Percentiles rank a stretch among this genome's conserved stretches.
Conservation (phyloP, 2,329 filamentous ascomycete species). For the Xylariomycetidae sp. region DNA sequence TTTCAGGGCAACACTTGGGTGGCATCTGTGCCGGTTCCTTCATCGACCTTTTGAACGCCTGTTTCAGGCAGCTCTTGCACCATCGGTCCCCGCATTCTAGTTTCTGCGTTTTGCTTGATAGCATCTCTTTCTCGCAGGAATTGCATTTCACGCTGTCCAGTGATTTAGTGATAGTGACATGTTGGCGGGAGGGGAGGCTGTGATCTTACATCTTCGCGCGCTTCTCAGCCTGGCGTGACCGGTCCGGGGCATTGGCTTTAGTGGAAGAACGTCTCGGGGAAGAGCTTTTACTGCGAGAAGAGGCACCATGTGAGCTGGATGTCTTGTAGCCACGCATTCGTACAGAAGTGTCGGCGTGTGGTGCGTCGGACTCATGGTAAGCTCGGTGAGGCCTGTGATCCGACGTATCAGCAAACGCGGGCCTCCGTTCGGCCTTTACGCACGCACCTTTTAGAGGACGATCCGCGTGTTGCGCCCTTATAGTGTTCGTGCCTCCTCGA, state of each 20-base stretch:
- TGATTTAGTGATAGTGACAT: no score
- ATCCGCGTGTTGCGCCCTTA: no score
- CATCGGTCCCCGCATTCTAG: conserved; percentile 75
- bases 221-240: conserved; percentile 18
- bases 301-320: conserved; percentile 27
- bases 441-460: conserved; percentile 26
- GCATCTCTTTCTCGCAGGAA: conserved; percentile 64
- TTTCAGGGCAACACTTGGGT: conserved; percentile 69
- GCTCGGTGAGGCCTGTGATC: conserved; percentile 18
- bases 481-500: no score
- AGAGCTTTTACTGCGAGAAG: conserved; percentile 31
- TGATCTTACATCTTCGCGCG: conserved; percentile 23
- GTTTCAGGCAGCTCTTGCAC: conserved; percentile 71
- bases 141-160: conserved; percentile 60
- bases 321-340: conserved; percentile 29
- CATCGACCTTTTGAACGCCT: conserved; percentile 68
- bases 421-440: conserved; percentile 2
- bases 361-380: conserved; percentile 27
- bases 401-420: conserved; percentile 11
- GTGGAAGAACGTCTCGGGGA: conserved; percentile 30
- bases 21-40: conserved; percentile 78
- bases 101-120: conserved; percentile 57
- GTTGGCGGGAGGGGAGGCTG: conserved; percentile 9
- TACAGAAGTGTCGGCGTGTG: conserved; percentile 24
- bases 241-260: conserved; percentile 19